A percentile compares a stretch with the other conserved stretches of the same genome.
phyloP scores from a whole-genome alignment of 352 stramenopile genomes.

The Phytopythium boreale region DNA sequence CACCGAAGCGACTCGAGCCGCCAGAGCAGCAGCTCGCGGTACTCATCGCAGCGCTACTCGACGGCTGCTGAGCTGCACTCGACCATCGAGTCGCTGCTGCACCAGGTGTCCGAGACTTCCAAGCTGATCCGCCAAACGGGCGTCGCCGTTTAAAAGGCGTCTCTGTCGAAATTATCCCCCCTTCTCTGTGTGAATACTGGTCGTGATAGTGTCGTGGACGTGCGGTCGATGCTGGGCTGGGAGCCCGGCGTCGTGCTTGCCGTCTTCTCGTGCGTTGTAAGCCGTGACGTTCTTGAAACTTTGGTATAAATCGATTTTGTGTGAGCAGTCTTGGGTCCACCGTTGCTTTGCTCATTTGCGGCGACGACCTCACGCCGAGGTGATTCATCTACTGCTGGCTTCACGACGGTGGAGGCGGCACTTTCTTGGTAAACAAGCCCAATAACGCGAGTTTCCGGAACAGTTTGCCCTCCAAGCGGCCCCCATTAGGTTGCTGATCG shows the following conservation, averaged over 20 bases:
- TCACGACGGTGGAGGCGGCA: neutral
- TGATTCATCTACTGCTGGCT: neutral
- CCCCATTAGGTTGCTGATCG: neutral
- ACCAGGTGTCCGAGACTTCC: constrained; percentile 67
- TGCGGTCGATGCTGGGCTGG: neutral
- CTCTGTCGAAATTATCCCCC: neutral
- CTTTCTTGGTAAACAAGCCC: constrained; percentile 7
- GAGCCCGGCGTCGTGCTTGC: neutral
- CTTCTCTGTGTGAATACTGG: neutral
- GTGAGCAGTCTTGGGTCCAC: neutral
- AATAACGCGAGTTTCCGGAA: constrained; percentile 9
- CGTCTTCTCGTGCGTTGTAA: neutral
- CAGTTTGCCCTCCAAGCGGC: neutral
- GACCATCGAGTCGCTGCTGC: constrained; percentile 69
- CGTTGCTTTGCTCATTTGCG: neutral
- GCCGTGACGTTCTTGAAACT: neutral
- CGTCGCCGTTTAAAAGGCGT: constrained; percentile 26
- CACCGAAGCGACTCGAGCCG: constrained; percentile 18
- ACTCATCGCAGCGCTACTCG: constrained; percentile 45
- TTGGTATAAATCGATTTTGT: neutral
- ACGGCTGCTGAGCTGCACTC: constrained; percentile 53
- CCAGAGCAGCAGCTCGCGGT: constrained; percentile 37
- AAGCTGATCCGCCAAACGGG: constrained; percentile 47
- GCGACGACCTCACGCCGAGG: neutral
- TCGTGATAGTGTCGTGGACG: neutral